Base-by-base conservation (phyloP, 108 stramenopile genomes). In the Nitzschia sp. region DNA sequence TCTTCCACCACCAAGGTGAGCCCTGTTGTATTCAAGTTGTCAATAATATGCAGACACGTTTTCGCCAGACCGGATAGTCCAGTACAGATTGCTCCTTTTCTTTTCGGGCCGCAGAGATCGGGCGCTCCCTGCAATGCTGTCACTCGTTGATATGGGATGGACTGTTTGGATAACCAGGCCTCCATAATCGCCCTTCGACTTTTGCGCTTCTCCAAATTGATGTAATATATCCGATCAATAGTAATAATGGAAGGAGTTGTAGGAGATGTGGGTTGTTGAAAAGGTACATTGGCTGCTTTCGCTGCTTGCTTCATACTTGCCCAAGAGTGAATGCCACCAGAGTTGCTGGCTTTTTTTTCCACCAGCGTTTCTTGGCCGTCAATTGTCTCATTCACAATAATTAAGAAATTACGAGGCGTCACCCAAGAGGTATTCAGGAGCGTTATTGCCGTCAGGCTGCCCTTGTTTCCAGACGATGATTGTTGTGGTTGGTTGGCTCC, bases 1-100 rank as follows among this genome's bases (percentile, higher is more conserved):
- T 51, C 49, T 51, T 51, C 49, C 4, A 51, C 49, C n/a, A 51
- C 49, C 49, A 51, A 23, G 5, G 49, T 51, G 49, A 51, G 11
- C 21, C 49, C 49, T 19, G 13, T 51, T 4, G 49, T 51, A 42
- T 42, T 42, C 21, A 51, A 19, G 49, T 8, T 4, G 5, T 51
- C 49, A 9, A 51, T 8, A 19, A 51, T 8, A 4, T 21, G 4
- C 13, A 51, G 4, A 51, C 21, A 19, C 49, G 49, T 51, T n/a
- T 19, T 9, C 4, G 49, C 49, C 21, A 51, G n/a, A 19, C 49
- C 49, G 13, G 49, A 51, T 23, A 51, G 11, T 51, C 49, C 49
- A 51, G 21, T 23, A 51, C 49, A 51, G 4, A 8, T 4, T 19
- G 17, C 18, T 19, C 49, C 49, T 23, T 17, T 8, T 51, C 21